phyloP scores from a whole-genome alignment of 1,139 yeast genomes.

The Geotrichum klebahnii region DNA sequence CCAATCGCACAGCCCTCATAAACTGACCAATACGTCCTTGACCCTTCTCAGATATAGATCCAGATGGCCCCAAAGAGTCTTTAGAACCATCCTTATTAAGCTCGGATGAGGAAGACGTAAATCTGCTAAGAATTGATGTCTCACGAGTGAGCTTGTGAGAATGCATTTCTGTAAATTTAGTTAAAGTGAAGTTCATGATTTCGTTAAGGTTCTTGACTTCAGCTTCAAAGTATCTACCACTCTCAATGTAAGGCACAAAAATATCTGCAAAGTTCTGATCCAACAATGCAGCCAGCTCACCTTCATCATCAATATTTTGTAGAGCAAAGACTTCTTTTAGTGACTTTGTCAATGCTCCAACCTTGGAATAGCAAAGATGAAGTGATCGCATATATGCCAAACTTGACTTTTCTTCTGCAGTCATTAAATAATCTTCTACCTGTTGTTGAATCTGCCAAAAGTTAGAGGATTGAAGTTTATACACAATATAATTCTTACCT shows the following conservation, averaged over 20 bases:
- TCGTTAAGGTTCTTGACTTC: slow-evolving; percentile 72
- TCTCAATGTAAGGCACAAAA: slow-evolving; percentile 66
- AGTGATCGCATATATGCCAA: slow-evolving; percentile 76
- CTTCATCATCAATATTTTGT: slow-evolving; percentile 42
- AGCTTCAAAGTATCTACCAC: slow-evolving; percentile 62
- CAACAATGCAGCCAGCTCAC: slow-evolving; percentile 51
- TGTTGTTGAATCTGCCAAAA: slow-evolving; percentile 61
- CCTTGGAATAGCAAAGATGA: slow-evolving; percentile 58
- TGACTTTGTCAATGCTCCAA: slow-evolving; percentile 62
- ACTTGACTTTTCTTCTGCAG: slow-evolving; percentile 60
- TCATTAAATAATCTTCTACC: slow-evolving; percentile 57
- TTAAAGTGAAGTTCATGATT: slow-evolving; percentile 45
- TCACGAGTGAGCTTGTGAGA: slow-evolving; percentile 27
- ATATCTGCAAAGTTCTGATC: slow-evolving; percentile 72
- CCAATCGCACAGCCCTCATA: slow-evolving; percentile 35
- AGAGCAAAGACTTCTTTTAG: slow-evolving; percentile 54
- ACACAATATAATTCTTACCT: too few relatives aligned
- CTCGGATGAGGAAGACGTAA: slow-evolving; percentile 28
- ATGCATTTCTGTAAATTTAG: slow-evolving; percentile 30
- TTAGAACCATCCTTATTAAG: slow-evolving; percentile 5
- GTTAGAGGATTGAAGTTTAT: too few relatives aligned
- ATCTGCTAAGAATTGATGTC: slow-evolving; percentile 31
- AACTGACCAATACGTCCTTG: slow-evolving; percentile 36
- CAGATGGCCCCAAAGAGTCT: slow-evolving; percentile 8
- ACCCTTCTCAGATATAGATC: slow-evolving; percentile 23